Evolutionary conservation across 163 green algal genomes (phyloP), one percentile per base, ranked within the genome.

Genomic region (Scenedesmus sp.): DNA sequence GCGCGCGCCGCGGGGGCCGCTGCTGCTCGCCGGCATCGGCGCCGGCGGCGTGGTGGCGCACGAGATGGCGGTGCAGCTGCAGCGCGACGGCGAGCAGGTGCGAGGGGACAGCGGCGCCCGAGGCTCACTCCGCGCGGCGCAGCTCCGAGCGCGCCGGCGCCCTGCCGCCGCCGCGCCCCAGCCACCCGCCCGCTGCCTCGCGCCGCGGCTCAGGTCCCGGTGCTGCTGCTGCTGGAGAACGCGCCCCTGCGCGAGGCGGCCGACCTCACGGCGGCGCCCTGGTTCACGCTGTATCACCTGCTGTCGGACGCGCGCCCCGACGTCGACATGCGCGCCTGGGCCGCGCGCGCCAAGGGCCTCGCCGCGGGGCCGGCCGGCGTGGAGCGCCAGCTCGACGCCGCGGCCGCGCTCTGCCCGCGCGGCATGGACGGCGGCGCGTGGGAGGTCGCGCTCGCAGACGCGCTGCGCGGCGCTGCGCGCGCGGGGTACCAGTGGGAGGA

Each of bases 41-140:
- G 84, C 88, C 47, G 88, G 83, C 10, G 85, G 75, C 2, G 76
- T 89, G 28, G 73, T 96, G 34, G 92, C 92, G 1, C 88, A 93
- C 66, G 92, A 97, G 84, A 65, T 96, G 73, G 91, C 88, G 17
- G 69, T 92, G 45, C 91, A 95, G 84, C 81, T 96, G 60, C 26
- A 86, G 45, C 39, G 22, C 6, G 51, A 57, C 34, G 80, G 60
- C 14, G 34, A 60, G 54, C 56, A 77, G 75, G 45, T 72, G 44
- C n/a, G n/a, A n/a, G n/a, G n/a, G n/a, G n/a, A n/a, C n/a, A 63
- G 28, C 28, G 31, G 2, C 44, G 26, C 31, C 18, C 13, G 56
- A 28, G 9, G 71, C 67, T 34, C 20, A 64, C 54, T 58, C 11
- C 14, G 26, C 20, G 26, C 20, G 22, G 28, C 42, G 63, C 13